Conservation (phyloP, 2,329 filamentous ascomycete species). For the Tolypocladium pustulatum region DNA sequence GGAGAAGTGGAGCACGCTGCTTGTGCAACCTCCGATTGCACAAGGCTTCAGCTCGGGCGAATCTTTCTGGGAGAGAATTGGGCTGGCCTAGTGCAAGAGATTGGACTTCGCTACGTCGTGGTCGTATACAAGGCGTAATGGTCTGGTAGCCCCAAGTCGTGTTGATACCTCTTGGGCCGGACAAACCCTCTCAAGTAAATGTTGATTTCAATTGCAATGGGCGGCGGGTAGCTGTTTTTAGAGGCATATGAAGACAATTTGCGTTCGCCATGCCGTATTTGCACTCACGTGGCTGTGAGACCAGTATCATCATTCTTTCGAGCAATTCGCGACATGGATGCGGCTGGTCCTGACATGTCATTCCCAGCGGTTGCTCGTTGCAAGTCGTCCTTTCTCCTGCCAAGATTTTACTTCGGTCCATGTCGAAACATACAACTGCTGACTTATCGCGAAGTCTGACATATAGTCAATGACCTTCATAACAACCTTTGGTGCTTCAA, state of each 20-base stretch:
- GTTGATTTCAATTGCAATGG: not conserved
- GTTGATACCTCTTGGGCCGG: not conserved
- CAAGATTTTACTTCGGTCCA: not conserved
- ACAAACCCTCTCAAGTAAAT: not conserved
- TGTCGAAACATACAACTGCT: not conserved
- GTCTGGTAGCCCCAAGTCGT: not conserved
- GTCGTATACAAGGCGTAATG: not conserved
- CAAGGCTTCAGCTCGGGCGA: slow-evolving; percentile 17
- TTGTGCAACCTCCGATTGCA: slow-evolving; percentile 32
- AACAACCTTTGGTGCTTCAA: no score
- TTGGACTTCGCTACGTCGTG: not conserved
- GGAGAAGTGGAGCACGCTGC: slow-evolving; percentile 61
- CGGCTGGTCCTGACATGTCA: not conserved
- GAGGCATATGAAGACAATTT: not conserved
- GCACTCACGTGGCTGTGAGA: not conserved
- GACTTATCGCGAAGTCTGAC: no score
- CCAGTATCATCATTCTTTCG: not conserved
- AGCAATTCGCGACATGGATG: not conserved
- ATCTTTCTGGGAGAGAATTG: slow-evolving; percentile 37
- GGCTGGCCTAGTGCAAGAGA: slow-evolving; percentile 3
- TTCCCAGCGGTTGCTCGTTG: not conserved
- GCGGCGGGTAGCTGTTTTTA: not conserved
- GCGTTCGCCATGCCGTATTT: not conserved
- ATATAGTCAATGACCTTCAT: no score
- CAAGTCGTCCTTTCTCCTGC: not conserved